Evolutionary conservation across 345 rosid genomes (phyloP).

Genomic region (Euphorbia lathyris): DNA sequence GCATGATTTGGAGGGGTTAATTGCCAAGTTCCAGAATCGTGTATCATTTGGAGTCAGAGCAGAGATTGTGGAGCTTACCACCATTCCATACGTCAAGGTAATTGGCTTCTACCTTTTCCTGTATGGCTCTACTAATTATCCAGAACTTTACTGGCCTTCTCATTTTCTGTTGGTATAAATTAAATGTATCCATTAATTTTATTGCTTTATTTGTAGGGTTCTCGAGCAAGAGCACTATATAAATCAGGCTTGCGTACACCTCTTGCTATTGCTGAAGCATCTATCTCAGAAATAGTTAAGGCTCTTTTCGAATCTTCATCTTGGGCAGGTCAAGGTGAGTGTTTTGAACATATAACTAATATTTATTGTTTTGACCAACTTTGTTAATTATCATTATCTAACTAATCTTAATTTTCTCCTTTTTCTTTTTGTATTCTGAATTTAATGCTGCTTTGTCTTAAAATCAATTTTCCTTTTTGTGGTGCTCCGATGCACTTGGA

Average conservation of each 20-base stretch:
- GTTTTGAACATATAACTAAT: neutral
- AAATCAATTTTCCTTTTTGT: neutral
- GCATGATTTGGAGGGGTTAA: slow-evolving; percentile 93
- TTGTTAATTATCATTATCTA: neutral
- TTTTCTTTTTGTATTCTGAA: neutral
- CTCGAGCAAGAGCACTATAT: slow-evolving; percentile 93
- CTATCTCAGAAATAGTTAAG: slow-evolving; percentile 75
- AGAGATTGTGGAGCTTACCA: slow-evolving; percentile 94
- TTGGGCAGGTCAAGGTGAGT: slow-evolving; percentile 75
- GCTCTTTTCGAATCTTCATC: slow-evolving; percentile 89
- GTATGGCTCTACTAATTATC: neutral
- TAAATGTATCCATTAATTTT: slow-evolving; percentile 1
- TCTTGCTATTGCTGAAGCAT: slow-evolving; percentile 91
- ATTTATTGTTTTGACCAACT: neutral
- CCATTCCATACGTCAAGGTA: slow-evolving; percentile 90
- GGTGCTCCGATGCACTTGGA: neutral
- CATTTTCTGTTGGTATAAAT: neutral
- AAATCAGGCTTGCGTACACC: slow-evolving; percentile 95
- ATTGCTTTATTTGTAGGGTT: slow-evolving; percentile 50
- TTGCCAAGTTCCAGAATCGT: slow-evolving; percentile 90
- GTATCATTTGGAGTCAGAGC: slow-evolving; percentile 98
- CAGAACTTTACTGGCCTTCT: neutral
- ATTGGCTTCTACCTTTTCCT: slow-evolving; percentile 9
- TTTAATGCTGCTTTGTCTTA: neutral
- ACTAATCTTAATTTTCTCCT: neutral